These are phyloP conservation scores for Erodium texanum DNA, from an alignment of 441 rosid genomes.

Conservation along the genomic window DNA sequence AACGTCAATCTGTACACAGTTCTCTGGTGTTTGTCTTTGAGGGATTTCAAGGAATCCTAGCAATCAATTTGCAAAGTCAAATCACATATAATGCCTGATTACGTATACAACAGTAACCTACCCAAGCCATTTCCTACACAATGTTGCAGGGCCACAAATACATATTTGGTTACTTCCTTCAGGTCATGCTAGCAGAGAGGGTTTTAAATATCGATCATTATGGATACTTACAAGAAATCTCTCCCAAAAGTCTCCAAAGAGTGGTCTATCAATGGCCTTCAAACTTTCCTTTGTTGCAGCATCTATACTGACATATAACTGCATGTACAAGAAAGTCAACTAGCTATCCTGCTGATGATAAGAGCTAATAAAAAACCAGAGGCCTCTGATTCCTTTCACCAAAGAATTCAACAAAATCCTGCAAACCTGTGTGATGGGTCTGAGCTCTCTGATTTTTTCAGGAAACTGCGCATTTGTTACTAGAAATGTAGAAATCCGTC, in stretches of 20 bases:
- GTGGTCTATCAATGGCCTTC: slow-evolving; percentile 90
- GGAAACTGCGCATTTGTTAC: slow-evolving; percentile 98
- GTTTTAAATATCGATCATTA: not conserved
- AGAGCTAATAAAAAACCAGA: slow-evolving; percentile 2
- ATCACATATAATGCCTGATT: not conserved
- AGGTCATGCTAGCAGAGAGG: not conserved
- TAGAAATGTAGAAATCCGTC: slow-evolving; percentile 76
- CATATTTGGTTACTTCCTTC: not conserved
- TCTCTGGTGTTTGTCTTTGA: slow-evolving; percentile 70
- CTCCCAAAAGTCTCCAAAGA: slow-evolving; percentile 95
- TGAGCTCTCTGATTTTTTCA: slow-evolving; percentile 63
- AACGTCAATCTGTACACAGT: slow-evolving; percentile 84
- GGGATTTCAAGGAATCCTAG: slow-evolving; percentile 79
- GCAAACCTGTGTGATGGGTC: slow-evolving; percentile 79
- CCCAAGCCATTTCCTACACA: not conserved
- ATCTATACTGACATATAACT: slow-evolving; percentile 95
- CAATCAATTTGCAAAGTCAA: slow-evolving; percentile 7
- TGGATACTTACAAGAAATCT: slow-evolving; percentile 63
- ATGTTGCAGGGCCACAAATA: not conserved
- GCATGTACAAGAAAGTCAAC: slow-evolving; percentile 26
- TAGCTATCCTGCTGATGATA: slow-evolving; percentile 9
- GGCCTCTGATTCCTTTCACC: slow-evolving; percentile 6
- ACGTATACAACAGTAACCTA: not conserved
- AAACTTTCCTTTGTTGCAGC: slow-evolving; percentile 90
- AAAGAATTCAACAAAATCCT: slow-evolving; percentile 7